These are phyloP conservation scores for Pisolithus marmoratus DNA, from an alignment of 768 basidiomycete species.

Conservation along the genomic window DNA sequence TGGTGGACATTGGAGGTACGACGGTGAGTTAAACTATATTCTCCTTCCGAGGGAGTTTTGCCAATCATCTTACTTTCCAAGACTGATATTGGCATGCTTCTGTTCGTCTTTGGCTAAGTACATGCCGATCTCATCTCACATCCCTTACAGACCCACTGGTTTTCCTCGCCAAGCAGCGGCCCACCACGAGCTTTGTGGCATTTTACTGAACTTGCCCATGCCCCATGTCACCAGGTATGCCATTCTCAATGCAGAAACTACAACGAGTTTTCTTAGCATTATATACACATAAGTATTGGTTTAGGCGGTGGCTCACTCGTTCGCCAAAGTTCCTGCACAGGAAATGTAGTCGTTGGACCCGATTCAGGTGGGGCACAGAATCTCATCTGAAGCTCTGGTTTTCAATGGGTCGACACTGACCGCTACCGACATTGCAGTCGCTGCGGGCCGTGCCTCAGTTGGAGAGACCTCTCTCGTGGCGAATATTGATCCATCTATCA, in stretches of 20 bases:
- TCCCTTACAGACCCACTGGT: slow-evolving; percentile 37
- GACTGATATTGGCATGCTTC: slow-evolving; percentile 58
- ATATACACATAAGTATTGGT: slow-evolving; percentile 38
- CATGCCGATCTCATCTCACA: slow-evolving; percentile 6
- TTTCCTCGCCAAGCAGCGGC: slow-evolving; percentile 62
- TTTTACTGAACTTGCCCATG: slow-evolving; percentile 57
- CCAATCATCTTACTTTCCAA: slow-evolving; percentile 8
- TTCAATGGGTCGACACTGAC: slow-evolving; percentile 56
- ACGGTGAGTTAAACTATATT: slow-evolving; percentile 30
- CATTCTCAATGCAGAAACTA: slow-evolving; percentile 1
- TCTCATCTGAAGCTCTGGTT: slow-evolving; percentile 42
- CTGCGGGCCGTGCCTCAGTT: slow-evolving; percentile 28
- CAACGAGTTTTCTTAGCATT: background rate
- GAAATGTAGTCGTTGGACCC: slow-evolving; percentile 51
- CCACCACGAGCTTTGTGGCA: slow-evolving; percentile 54
- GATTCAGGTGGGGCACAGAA: slow-evolving; percentile 58
- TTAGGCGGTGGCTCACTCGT: slow-evolving; percentile 61
- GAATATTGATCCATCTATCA: slow-evolving; percentile 17
- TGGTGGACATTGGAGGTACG: slow-evolving; percentile 62
- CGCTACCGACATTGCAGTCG: slow-evolving; percentile 56
- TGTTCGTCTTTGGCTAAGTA: slow-evolving; percentile 23
- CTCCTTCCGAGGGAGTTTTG: background rate
- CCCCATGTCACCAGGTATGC: slow-evolving; percentile 42
- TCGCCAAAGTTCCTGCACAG: slow-evolving; percentile 25
- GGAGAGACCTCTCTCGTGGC: slow-evolving; percentile 21